Evolutionary conservation across 805 yeast species (phyloP).

Genomic region (Ogataea paradorogensis): DNA sequence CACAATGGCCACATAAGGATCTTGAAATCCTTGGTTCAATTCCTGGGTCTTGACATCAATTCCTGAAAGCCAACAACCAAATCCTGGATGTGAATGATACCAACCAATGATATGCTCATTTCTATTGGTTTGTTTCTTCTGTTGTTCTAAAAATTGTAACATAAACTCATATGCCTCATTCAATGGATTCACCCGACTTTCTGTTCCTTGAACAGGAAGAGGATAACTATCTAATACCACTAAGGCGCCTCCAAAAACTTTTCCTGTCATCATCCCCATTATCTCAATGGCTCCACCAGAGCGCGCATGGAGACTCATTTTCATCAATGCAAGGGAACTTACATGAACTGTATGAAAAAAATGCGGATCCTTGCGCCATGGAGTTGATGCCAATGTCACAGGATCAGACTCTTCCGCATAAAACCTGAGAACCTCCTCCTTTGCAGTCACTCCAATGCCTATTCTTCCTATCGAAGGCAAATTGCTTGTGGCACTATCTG

Average conservation of each 20-base stretch:
- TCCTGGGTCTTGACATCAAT: slow-evolving; percentile 89
- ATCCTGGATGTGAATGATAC: slow-evolving; percentile 97
- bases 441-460: slow-evolving; percentile 12
- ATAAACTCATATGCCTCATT: slow-evolving; percentile 92
- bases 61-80: slow-evolving; percentile 94
- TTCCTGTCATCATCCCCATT: slow-evolving; percentile 94
- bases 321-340: slow-evolving; percentile 67
- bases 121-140: slow-evolving; percentile 45
- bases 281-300: slow-evolving; percentile 86
- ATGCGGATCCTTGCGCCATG: slow-evolving; percentile 57
- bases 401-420: slow-evolving; percentile 17
- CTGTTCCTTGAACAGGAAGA: slow-evolving; percentile 94
- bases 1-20: slow-evolving; percentile 86
- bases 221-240: slow-evolving; percentile 80
- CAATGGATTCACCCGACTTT: slow-evolving; percentile 91
- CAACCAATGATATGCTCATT: slow-evolving; percentile 86
- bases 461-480: background rate
- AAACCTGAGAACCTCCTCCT: slow-evolving; percentile 8
- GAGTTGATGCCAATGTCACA: slow-evolving; percentile 31
- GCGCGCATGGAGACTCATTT: slow-evolving; percentile 77
- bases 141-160: slow-evolving; percentile 71
- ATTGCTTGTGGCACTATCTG: background rate
- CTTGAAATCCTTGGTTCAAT: slow-evolving; percentile 84
- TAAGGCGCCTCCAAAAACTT: slow-evolving; percentile 51
- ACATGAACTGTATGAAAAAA: slow-evolving; percentile 62